Conservation (phyloP, 768 basidiomycete genomes). For the Pholiota molesta region DNA sequence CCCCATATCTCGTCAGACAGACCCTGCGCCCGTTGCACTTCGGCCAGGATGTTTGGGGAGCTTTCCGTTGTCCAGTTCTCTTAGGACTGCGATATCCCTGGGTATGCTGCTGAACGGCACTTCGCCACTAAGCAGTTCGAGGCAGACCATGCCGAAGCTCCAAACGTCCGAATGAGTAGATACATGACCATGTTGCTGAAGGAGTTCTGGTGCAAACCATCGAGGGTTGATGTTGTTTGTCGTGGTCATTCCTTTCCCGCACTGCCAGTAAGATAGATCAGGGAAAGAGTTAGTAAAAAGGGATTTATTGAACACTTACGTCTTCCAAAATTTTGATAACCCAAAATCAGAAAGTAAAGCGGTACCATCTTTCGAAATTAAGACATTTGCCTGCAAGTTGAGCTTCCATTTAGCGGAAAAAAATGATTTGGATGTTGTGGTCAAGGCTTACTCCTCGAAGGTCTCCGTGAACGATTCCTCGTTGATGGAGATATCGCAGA, state of each 20-base stretch:
- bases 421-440: not conserved
- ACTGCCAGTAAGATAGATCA: constrained; percentile 20
- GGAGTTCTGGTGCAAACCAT: constrained; percentile 46
- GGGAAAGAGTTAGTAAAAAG: not conserved
- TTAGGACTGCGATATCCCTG: constrained; percentile 37
- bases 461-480: constrained; percentile 44
- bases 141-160: constrained; percentile 51
- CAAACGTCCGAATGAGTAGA: constrained; percentile 48
- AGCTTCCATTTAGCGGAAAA: constrained; percentile 1
- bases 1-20: constrained; percentile 46
- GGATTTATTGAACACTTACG: constrained; percentile 23
- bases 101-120: constrained; percentile 37
- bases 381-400: constrained; percentile 41
- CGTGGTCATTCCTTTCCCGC: constrained; percentile 28
- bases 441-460: constrained; percentile 38
- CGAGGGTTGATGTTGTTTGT: constrained; percentile 34
- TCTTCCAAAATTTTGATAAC: constrained; percentile 42
- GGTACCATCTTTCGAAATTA: constrained; percentile 40
- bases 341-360: constrained; percentile 51
- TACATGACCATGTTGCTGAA: constrained; percentile 29
- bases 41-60: constrained; percentile 41
- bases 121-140: constrained; percentile 48
- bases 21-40: constrained; percentile 25
- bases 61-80: constrained; percentile 36
- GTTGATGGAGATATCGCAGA: constrained; percentile 41